These are phyloP conservation scores for Leucocoprinus leucothites DNA, from an alignment of 768 basidiomycete genomes.

Conservation along the genomic window DNA sequence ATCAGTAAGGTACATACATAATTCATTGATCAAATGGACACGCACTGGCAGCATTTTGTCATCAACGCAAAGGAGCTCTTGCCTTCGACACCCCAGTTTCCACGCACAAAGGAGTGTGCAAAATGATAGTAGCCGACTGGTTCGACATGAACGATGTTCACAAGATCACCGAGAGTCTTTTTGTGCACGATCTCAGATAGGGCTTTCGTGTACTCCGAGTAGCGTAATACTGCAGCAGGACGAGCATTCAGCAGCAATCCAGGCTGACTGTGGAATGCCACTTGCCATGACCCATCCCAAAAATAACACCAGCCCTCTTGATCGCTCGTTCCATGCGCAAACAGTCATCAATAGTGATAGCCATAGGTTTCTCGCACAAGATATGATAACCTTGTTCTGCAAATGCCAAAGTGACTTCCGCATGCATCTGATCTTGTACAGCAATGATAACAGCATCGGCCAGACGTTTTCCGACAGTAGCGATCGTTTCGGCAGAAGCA, in stretches of 20 bases:
- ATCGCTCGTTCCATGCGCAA: slow-evolving; percentile 72
- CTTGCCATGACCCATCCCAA: slow-evolving; percentile 85
- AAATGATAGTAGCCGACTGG: slow-evolving; percentile 88
- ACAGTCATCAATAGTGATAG: slow-evolving; percentile 69
- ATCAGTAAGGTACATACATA: slow-evolving; percentile 7
- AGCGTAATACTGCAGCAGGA: slow-evolving; percentile 63
- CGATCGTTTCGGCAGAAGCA: slow-evolving; percentile 65
- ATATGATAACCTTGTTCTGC: slow-evolving; percentile 83
- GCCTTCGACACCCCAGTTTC: slow-evolving; percentile 70
- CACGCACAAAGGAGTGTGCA: slow-evolving; percentile 86
- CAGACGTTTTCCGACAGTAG: slow-evolving; percentile 62
- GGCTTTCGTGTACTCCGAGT: slow-evolving; percentile 78
- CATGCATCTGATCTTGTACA: slow-evolving; percentile 80
- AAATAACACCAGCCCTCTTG: slow-evolving; percentile 66
- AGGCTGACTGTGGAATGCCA: slow-evolving; percentile 1
- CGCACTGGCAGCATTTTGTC: slow-evolving; percentile 90
- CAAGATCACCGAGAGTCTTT: slow-evolving; percentile 66
- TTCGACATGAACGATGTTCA: slow-evolving; percentile 83
- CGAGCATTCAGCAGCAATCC: neutral
- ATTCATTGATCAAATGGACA: slow-evolving; percentile 11
- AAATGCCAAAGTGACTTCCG: slow-evolving; percentile 71
- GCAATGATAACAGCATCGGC: slow-evolving; percentile 82
- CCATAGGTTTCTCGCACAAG: slow-evolving; percentile 93
- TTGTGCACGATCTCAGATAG: slow-evolving; percentile 70
- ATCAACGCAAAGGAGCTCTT: slow-evolving; percentile 78